Evolutionary conservation across 2,329 filamentous ascomycete species (phyloP), one percentile per base, ranked within the genome.

Genomic region (Aspergillus sp.): DNA sequence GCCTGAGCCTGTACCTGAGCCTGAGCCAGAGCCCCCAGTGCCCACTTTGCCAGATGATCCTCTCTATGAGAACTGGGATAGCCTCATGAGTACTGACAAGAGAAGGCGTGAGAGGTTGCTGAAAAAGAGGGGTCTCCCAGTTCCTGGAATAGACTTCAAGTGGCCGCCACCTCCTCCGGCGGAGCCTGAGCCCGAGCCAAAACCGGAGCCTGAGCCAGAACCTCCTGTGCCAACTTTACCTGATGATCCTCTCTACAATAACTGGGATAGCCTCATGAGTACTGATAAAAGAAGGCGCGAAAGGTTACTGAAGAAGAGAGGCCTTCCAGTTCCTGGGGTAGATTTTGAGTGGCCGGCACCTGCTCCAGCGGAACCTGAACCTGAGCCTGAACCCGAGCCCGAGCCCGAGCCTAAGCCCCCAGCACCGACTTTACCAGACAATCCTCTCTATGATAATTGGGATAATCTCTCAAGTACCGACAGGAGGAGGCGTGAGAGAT

Each of bases 221-320:
- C 47, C 52, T 19, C 47, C 53, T 25, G 56, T 60, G 4, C 62
- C 61, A 7, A 56, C 55, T 19, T 58, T 67, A 48, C 63, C 64
- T 33, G 66, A 68, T 25, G 67, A 69, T 33, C 65, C 69, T 41
- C 53, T 65, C 3, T 65, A 68, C 37, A 63, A 68, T 10, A 53
- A 56, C 5, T 72, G 66, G 64, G 53, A 55, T 12, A 58, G 48
- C 10, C 57, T 68, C 47, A 62, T 60, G 19, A 65, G 67, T 2
- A 72, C 72, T 46, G 69, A 74, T 5, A 72, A 73, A 44, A 75
- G 76, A 57, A 71, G 70, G 53, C 69, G 70, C 46, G 68, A 71
- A 43, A 63, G 60, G 46, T 53, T 54, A 25, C 25, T 64, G 7
- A 51, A 50, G 4, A 56, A 55, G 37, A 64, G 62, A 45, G 60